Evolutionary conservation across 495 filamentous ascomycete genomes (phyloP).

Genomic region (Lichina pygmaea): DNA sequence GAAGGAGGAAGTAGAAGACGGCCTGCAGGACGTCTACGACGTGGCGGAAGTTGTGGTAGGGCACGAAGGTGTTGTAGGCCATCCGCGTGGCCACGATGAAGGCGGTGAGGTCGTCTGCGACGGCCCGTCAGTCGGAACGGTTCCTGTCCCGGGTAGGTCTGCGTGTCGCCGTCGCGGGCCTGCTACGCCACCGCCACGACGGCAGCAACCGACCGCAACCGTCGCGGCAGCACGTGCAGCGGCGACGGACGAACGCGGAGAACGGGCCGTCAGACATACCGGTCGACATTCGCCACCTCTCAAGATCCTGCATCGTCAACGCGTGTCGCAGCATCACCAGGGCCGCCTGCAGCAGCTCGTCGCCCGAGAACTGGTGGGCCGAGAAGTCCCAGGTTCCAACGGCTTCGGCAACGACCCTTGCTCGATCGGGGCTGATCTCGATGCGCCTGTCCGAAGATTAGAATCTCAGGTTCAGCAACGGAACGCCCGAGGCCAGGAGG

Average conservation of each 20-base stretch:
- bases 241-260: background rate
- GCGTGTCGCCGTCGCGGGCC: no score
- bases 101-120: constrained; percentile 31
- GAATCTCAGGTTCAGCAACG: background rate
- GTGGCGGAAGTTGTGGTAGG: constrained; percentile 98
- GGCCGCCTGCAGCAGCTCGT: constrained; percentile 61
- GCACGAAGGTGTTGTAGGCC: constrained; percentile 82
- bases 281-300: constrained; percentile 47
- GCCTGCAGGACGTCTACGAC: constrained; percentile 91
- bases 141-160: background rate
- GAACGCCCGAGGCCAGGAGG: background rate
- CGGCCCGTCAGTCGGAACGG: constrained; percentile 1
- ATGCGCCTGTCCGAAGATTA: constrained; percentile 2
- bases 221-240: background rate
- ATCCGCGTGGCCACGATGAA: constrained; percentile 64
- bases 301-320: constrained; percentile 52
- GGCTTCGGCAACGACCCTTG: constrained; percentile 32
- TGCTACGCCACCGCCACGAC: no score
- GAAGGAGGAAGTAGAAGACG: constrained; percentile 70
- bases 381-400: constrained; percentile 71
- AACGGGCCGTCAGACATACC: constrained; percentile 19
- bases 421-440: background rate
- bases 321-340: constrained; percentile 74
- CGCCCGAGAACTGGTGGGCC: constrained; percentile 67
- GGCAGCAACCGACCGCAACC: no score